Conservation (phyloP, 257 asterid genomes). For the Striga asiatica region DNA sequence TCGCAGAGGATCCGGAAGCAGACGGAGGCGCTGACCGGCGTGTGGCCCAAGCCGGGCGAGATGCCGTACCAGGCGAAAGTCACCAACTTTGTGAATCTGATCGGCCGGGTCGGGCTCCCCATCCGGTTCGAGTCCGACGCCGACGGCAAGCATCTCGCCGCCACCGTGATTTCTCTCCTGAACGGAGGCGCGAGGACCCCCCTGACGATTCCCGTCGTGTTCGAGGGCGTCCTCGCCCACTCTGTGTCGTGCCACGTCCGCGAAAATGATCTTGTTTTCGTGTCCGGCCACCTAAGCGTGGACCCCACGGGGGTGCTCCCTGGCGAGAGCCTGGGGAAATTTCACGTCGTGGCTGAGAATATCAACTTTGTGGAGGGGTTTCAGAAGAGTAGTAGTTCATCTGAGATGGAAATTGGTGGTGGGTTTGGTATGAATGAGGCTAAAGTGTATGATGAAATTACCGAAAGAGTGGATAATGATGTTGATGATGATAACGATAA, state of each 20-base stretch:
- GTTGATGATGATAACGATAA: too few species aligned
- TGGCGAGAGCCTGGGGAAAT: constrained; percentile 21
- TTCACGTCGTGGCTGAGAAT: constrained; percentile 44
- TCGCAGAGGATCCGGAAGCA: constrained; percentile 25
- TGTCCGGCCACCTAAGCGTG: constrained; percentile 50
- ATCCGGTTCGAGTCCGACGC: constrained; percentile 38
- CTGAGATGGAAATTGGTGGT: too few species aligned
- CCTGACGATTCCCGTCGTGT: constrained; percentile 47
- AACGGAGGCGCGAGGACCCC: not conserved
- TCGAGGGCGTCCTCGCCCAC: constrained; percentile 67
- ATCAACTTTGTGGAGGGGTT: constrained; percentile 57
- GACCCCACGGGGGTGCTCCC: constrained; percentile 27
- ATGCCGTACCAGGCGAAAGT: constrained; percentile 60
- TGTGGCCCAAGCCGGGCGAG: constrained; percentile 62
- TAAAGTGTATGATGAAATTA: constrained; percentile 8
- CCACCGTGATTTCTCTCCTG: constrained; percentile 35
- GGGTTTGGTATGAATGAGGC: too few species aligned
- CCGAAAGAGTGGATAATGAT: too few species aligned
- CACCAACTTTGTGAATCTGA: constrained; percentile 60
- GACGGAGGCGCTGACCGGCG: constrained; percentile 14
- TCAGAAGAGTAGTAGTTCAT: too few species aligned
- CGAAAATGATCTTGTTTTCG: constrained; percentile 49
- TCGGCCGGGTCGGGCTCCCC: constrained; percentile 46
- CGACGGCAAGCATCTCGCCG: constrained; percentile 44
- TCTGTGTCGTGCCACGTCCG: constrained; percentile 45